Percentiles rank a stretch among this genome's conserved stretches.
Conservation (phyloP, 2,329 filamentous ascomycete genomes). For the Teratosphaeria gauchensis region DNA sequence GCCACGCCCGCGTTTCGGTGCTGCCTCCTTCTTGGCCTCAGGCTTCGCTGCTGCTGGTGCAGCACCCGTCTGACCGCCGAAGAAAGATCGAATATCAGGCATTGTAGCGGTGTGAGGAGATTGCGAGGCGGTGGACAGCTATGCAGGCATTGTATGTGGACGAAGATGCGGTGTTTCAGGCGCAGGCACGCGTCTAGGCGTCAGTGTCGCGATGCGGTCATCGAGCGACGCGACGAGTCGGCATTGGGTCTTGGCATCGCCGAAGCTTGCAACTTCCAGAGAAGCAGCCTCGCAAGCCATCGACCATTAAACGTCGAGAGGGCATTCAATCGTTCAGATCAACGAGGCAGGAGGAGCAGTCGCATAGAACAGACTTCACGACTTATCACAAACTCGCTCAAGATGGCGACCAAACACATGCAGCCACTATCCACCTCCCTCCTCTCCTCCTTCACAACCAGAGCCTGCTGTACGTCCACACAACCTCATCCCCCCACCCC, state of each 20-base stretch:
- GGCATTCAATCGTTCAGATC: background rate
- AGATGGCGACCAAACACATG: conserved; percentile 5
- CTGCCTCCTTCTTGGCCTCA: conserved; percentile 22
- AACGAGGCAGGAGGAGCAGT: background rate
- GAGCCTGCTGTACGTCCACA: conserved; percentile 19
- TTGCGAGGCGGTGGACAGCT: background rate
- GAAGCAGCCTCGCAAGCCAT: background rate
- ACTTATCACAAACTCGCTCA: background rate
- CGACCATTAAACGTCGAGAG: background rate
- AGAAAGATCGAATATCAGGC: conserved; percentile 90
- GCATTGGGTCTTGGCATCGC: background rate
- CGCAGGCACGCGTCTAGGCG: background rate
- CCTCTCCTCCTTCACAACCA: conserved; percentile 19
- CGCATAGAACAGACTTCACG: background rate
- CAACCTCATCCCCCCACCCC: background rate
- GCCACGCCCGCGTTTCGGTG: conserved; percentile 38
- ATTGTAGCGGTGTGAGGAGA: conserved; percentile 38
- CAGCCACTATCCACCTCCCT: conserved; percentile 9
- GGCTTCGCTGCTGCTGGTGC: conserved; percentile 26
- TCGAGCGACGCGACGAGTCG: background rate
- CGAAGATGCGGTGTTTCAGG: background rate
- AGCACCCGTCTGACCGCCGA: conserved; percentile 62
- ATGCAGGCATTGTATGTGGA: background rate
- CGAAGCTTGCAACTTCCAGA: background rate
- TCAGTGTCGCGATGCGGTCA: background rate